Conservation (phyloP, 1,284 basidiomycete genomes). For the Ganoderma multipileum region DNA sequence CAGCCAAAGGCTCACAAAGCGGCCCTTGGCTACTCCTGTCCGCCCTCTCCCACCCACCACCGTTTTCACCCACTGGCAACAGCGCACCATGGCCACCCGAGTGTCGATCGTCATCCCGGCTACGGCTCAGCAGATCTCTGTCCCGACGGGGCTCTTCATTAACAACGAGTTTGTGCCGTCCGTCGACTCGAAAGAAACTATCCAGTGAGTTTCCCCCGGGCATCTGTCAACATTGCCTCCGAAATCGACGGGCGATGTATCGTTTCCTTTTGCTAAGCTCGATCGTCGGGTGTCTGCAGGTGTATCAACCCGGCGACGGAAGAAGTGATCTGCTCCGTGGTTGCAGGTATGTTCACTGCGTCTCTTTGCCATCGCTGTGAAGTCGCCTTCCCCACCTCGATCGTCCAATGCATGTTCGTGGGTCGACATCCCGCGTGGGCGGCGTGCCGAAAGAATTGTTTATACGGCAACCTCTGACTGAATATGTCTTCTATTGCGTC, state of each 20-base stretch:
- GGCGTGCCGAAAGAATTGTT: too few species aligned
- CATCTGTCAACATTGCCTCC: neutral
- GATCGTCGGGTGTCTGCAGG: conserved; percentile 42
- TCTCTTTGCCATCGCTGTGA: neutral
- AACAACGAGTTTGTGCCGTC: conserved; percentile 86
- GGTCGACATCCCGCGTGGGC: neutral
- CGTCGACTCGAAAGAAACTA: conserved; percentile 62
- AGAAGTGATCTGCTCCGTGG: conserved; percentile 69
- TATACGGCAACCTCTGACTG: neutral
- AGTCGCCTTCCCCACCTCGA: neutral
- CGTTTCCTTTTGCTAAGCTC: neutral
- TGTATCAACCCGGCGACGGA: conserved; percentile 81
- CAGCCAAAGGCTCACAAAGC: neutral
- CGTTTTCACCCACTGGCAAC: conserved; percentile 13
- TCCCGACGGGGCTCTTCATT: conserved; percentile 90
- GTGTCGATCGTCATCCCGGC: conserved; percentile 38
- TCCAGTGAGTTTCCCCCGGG: conserved; percentile 50
- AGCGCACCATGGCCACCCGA: conserved; percentile 33
- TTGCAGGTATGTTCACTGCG: conserved; percentile 56
- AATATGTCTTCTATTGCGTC: neutral
- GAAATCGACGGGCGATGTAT: conserved; percentile 9
- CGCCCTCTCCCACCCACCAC: conserved; percentile 18
- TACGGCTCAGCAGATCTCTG: conserved; percentile 58
- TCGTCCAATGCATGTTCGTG: neutral
- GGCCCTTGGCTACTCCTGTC: neutral